phyloP scores from a whole-genome alignment of 2,329 filamentous ascomycete species.

The Neonectria sp. region DNA sequence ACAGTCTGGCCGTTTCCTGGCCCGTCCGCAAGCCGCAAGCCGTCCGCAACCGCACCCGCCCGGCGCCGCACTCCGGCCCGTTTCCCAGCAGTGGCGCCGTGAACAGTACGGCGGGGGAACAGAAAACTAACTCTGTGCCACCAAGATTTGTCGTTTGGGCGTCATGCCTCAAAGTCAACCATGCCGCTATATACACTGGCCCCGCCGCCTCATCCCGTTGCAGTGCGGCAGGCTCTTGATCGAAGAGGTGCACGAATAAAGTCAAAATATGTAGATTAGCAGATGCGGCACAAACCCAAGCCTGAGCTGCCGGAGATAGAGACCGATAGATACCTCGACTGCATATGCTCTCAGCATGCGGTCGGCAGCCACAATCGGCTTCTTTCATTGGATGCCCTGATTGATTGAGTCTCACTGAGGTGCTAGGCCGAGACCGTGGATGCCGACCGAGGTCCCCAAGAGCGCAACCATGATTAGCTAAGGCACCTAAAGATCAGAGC shows the following conservation, averaged over 20 bases:
- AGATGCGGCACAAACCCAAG: background rate
- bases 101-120: background rate
- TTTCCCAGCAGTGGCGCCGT: slow-evolving; percentile 4
- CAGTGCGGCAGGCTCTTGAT: background rate
- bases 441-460: slow-evolving; percentile 21
- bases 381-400: background rate
- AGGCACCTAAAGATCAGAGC: background rate
- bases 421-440: background rate
- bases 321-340: background rate
- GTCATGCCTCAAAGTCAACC: slow-evolving; percentile 21
- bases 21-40: background rate
- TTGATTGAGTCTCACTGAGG: background rate
- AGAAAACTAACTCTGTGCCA: background rate
- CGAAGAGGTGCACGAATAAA: slow-evolving; percentile 9
- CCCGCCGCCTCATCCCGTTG: slow-evolving; percentile 13
- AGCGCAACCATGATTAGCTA: slow-evolving; percentile 24
- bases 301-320: background rate
- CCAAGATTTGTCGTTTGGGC: slow-evolving; percentile 13
- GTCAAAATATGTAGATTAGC: background rate
- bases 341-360: too few species aligned
- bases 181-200: background rate
- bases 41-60: background rate
- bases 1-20: background rate
- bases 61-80: slow-evolving; percentile 2
- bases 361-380: background rate